phyloP scores from a whole-genome alignment of 169 alveolate species.

The Toxoplasma gondii region DNA sequence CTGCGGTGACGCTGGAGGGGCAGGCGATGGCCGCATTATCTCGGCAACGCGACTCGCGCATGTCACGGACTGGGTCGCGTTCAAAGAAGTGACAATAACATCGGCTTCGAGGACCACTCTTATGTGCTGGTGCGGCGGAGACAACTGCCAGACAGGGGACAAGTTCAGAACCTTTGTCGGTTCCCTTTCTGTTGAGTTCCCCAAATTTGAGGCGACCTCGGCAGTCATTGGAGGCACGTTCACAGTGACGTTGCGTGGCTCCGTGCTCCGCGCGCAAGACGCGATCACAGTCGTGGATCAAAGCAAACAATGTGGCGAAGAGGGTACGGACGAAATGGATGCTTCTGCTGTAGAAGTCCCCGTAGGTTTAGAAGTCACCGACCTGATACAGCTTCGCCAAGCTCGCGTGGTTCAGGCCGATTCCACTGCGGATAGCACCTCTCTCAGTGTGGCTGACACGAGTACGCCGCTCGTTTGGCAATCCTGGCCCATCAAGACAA shows the following conservation, averaged over 20 bases:
- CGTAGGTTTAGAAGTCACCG: slow-evolving; percentile 10
- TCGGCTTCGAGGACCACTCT: background rate
- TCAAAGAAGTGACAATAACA: background rate
- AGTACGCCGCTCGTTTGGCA: slow-evolving; percentile 25
- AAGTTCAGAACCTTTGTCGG: background rate
- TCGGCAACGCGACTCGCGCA: background rate
- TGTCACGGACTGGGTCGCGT: background rate
- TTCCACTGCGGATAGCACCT: background rate
- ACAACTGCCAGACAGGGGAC: background rate
- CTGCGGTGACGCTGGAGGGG: slow-evolving; percentile 49
- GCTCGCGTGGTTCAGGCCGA: background rate
- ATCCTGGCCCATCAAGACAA: slow-evolving; percentile 57
- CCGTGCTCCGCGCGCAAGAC: slow-evolving; percentile 21
- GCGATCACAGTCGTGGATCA: slow-evolving; percentile 48
- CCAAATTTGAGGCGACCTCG: slow-evolving; percentile 29
- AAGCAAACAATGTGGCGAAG: slow-evolving; percentile 31
- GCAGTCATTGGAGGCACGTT: slow-evolving; percentile 49
- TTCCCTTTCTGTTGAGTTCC: background rate
- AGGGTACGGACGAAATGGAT: slow-evolving; percentile 61
- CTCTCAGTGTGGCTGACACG: background rate
- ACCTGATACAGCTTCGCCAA: slow-evolving; percentile 37
- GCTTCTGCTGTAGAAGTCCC: slow-evolving; percentile 24
- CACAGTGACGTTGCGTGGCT: slow-evolving; percentile 46
- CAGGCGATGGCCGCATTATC: slow-evolving; percentile 25
- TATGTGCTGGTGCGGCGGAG: slow-evolving; percentile 40